These are phyloP conservation scores for Fagopyrum tataricum DNA, from an alignment of 148 eudicot species.

Conservation along the genomic window DNA sequence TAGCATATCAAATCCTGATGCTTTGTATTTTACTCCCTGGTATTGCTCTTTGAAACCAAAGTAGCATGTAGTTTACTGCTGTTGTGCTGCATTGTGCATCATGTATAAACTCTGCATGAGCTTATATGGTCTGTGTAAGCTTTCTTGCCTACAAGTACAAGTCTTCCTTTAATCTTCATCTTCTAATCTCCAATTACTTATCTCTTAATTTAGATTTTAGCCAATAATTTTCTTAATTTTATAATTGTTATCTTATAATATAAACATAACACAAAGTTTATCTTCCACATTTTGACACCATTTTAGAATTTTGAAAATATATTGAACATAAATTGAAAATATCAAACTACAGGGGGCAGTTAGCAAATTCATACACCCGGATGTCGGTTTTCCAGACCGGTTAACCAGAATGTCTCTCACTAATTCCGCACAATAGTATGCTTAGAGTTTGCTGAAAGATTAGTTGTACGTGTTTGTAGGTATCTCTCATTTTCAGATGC, in stretches of 20 bases:
- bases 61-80: background rate
- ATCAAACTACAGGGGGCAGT: no score
- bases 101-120: background rate
- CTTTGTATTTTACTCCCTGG: conserved; percentile 1
- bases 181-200: background rate
- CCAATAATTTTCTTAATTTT: background rate
- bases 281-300: background rate
- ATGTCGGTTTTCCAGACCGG: no score
- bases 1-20: background rate
- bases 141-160: background rate
- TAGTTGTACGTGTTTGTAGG: background rate
- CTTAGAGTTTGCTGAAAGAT: background rate
- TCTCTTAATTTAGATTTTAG: background rate
- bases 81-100: background rate
- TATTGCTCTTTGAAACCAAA: background rate
- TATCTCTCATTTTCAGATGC: background rate
- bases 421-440: no score
- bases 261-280: background rate
- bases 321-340: background rate
- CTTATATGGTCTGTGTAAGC: background rate
- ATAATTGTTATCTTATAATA: background rate
- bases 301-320: background rate
- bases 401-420: no score
- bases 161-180: background rate
- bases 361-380: no score